Evolutionary conservation across 1,284 basidiomycete genomes (phyloP).

Genomic region (Schizopora paradoxa): DNA sequence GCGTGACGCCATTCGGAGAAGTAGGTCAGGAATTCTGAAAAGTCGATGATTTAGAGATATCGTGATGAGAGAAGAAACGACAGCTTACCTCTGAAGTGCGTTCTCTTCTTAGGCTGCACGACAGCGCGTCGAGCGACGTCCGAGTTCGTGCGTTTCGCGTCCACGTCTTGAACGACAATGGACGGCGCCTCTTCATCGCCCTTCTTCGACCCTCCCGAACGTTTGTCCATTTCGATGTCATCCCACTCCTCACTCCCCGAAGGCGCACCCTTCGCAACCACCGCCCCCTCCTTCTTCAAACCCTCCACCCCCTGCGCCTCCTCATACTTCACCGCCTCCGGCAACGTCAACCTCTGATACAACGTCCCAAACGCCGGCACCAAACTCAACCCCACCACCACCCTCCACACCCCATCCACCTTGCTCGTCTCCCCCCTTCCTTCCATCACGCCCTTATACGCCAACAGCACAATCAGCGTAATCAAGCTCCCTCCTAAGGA

Average conservation of each 20-base stretch:
- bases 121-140: slow-evolving; percentile 18
- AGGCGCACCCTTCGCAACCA: slow-evolving; percentile 15
- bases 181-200: neutral
- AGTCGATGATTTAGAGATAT: slow-evolving; percentile 5
- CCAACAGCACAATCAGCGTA: slow-evolving; percentile 63
- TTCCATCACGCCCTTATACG: slow-evolving; percentile 64
- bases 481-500: slow-evolving; percentile 61
- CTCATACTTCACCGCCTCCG: slow-evolving; percentile 58
- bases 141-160: slow-evolving; percentile 12
- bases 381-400: slow-evolving; percentile 46
- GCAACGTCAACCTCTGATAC: slow-evolving; percentile 72
- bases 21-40: slow-evolving; percentile 43
- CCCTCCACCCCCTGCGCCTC: slow-evolving; percentile 35
- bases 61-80: neutral
- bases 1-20: slow-evolving; percentile 54
- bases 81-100: slow-evolving; percentile 34
- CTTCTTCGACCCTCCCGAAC: neutral
- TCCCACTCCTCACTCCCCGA: slow-evolving; percentile 12
- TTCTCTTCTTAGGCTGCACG: slow-evolving; percentile 27
- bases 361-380: slow-evolving; percentile 55
- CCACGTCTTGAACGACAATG: slow-evolving; percentile 20
- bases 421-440: slow-evolving; percentile 49
- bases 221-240: neutral
- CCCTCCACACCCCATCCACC: slow-evolving; percentile 60
- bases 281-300: slow-evolving; percentile 33